Evolutionary conservation across 2,329 filamentous ascomycete genomes (phyloP), one percentile per base, ranked within the genome.

Genomic region (Botrytis fabae): DNA sequence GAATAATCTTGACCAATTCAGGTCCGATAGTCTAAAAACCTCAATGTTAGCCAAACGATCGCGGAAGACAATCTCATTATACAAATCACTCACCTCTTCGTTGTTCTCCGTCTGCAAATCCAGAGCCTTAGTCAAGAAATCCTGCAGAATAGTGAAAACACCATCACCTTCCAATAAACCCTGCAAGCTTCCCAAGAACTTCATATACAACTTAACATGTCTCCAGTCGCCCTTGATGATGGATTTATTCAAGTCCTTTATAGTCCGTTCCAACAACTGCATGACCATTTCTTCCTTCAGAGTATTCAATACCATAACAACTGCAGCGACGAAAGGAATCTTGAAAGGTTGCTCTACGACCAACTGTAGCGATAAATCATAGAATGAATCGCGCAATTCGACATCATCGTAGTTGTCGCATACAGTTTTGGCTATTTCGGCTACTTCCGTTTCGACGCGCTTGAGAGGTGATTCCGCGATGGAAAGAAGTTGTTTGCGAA

Each of bases 1-100:
- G 89, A 76, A 99, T 98, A 78, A 98, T 95, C 83, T 98, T 98
- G 81, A 98, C 94, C 48, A 99, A 88, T 84, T 98, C 96, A 60
- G 97, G 91, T 66, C 89, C 89, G 75, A 91, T 88, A 0, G 88
- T 91, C 88, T 90, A 60, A 0, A 16, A 28, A 16, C 38, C 20
- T 48, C 32, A 48, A 20, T n/a, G 38, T 66, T 28, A 42, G 63
- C 28, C 20, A 42, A 73, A 76, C 32, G 78, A 72, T 62, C n/a
- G 38, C 59, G 71, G 35, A 16, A n/a, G 14, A 35, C 44, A 61
- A 60, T 61, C 51, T 40, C 40, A 32, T n/a, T 16, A 62, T 86
- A 28, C 32, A 25, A 25, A 66, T n/a, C 18, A 38, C 92, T 85
- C 83, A 96, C 94, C 84, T 98, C 95, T 79, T 98, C 95, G 25